Conservation (phyloP, 768 basidiomycete genomes). For the Suillus fuscotomentosus region DNA sequence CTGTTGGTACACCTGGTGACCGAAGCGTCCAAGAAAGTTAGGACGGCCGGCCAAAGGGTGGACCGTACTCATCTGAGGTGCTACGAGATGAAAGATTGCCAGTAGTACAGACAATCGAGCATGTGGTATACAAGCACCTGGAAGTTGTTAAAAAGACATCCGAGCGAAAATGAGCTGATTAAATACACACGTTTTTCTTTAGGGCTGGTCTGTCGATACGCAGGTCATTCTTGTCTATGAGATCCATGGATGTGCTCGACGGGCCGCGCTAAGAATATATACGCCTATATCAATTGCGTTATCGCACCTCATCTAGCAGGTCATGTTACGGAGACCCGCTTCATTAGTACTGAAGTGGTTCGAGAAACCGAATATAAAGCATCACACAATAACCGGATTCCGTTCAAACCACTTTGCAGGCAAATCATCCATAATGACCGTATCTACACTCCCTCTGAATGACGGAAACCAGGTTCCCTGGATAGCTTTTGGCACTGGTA, state of each 20-base stretch:
- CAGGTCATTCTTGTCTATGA: background rate
- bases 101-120: constrained; percentile 40
- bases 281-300: background rate
- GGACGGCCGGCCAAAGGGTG: constrained; percentile 63
- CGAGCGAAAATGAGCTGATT: constrained; percentile 1
- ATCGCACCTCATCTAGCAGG: background rate
- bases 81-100: constrained; percentile 50
- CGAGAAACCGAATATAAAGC: constrained; percentile 10
- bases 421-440: constrained; percentile 19
- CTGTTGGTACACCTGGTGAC: constrained; percentile 70
- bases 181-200: constrained; percentile 26
- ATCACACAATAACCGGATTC: background rate
- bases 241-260: background rate
- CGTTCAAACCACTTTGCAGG: constrained; percentile 9
- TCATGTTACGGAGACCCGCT: constrained; percentile 14
- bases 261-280: background rate
- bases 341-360: constrained; percentile 12
- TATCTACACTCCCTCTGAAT: constrained; percentile 45
- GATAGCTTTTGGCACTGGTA: constrained; percentile 64
- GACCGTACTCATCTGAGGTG: constrained; percentile 57
- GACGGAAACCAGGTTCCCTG: constrained; percentile 53
- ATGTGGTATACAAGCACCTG: constrained; percentile 58
- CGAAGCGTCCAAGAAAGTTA: constrained; percentile 44
- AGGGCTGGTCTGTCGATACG: constrained; percentile 40
- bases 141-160: constrained; percentile 65